Base-by-base conservation (phyloP, 495 filamentous ascomycete species). In the Aspergillus carlsbadensis region DNA sequence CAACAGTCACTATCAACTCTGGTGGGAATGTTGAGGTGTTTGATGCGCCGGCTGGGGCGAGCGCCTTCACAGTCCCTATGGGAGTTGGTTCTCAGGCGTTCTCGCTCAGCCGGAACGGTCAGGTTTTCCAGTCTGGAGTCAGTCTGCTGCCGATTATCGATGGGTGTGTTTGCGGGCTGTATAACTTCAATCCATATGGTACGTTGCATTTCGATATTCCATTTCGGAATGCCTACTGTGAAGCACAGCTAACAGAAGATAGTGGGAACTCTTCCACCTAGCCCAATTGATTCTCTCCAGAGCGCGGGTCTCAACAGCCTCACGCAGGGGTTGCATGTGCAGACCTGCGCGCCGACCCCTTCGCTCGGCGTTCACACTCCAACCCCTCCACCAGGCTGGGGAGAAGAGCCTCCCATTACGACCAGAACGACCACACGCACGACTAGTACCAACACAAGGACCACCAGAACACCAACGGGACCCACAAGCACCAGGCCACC, bases 111-210 rank as follows among this genome's bases (percentile, higher is more conserved):
- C 73, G 84, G 5, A 66, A 64, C 40, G 74, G 73, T 0, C 36
- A 70, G 51, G 71, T 67, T 1, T 68, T 85, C 1, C 57, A 84
- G 20, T 73, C 69, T 13, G 83, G 76, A 6, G 78, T 73, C 5
- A 82, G 81, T 42, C 60, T 80, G 43, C 77, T 77, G 65, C 72
- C 82, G 20, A 73, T 87, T 50, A 68, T 66, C 3, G 66, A 78
- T 43, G 60, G 60, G 0, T 86, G 82, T 61, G 62, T 73, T 18
- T 84, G 81, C 52, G 84, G 82, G 7, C 76, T 86, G 52, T 85
- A 85, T 67, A 87, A 85, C 61, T 85, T 81, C 68, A 87, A 87
- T 56, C 77, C 81, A n/a, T 87, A 81, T 60, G 70, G 54, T 57
- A 14, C 17, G 54, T 35, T n/a, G n/a, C n/a, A n/a, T n/a, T n/a